Evolutionary conservation across 2,329 filamentous ascomycete genomes (phyloP).

Genomic region (Neospermospora avenae): DNA sequence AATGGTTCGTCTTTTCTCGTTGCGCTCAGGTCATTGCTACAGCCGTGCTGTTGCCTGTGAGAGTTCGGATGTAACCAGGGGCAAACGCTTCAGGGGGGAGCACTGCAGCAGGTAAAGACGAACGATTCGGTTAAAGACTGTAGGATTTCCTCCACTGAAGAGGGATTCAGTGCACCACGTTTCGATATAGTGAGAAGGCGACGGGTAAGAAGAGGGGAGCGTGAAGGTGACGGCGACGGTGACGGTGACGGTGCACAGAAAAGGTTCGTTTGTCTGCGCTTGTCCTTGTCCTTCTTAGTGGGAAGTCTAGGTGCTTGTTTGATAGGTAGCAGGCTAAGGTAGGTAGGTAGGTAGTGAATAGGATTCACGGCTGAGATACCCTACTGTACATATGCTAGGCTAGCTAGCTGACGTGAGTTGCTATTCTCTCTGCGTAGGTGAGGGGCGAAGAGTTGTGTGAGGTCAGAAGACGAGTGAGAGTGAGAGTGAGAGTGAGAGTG

Average conservation of each 20-base stretch:
- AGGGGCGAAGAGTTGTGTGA: not conserved
- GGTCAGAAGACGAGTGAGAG: too few species aligned
- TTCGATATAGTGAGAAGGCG: not conserved
- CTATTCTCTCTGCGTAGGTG: not conserved
- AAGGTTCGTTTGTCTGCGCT: not conserved
- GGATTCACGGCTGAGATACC: not conserved
- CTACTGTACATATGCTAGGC: not conserved
- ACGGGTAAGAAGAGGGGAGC: constrained; percentile 2
- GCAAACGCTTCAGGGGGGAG: not conserved
- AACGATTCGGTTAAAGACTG: not conserved
- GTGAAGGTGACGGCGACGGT: too few species aligned
- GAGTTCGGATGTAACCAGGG: constrained; percentile 12
- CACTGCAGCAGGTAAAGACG: not conserved
- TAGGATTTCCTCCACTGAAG: not conserved
- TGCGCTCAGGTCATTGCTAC: constrained; percentile 32
- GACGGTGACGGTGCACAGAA: not conserved
- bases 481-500: too few species aligned
- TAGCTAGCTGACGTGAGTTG: not conserved
- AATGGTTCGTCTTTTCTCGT: constrained; percentile 14
- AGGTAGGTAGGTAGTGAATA: not conserved
- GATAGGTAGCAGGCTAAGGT: too few species aligned
- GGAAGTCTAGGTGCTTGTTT: not conserved
- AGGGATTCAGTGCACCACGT: constrained; percentile 1
- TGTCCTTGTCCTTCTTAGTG: not conserved
- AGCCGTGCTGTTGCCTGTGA: constrained; percentile 26